A percentile compares a stretch with the other conserved stretches of the same genome.
Evolutionary conservation across 2,329 filamentous ascomycete species (phyloP).

Genomic region (Microdochium paspali): DNA sequence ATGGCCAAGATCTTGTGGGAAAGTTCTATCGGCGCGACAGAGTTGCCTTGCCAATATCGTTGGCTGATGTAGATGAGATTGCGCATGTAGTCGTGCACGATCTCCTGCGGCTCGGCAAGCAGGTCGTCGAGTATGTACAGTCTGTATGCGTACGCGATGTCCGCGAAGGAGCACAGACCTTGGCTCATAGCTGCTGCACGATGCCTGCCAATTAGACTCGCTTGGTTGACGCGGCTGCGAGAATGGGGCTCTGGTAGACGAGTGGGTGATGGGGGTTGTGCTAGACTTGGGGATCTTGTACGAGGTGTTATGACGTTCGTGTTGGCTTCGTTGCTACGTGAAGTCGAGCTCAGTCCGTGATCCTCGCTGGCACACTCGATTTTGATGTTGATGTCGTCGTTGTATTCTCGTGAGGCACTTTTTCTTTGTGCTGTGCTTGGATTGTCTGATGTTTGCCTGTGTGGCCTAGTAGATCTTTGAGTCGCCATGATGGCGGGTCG

Average conservation of each 20-base stretch:
- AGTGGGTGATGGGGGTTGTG: neutral
- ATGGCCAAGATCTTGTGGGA: slow-evolving; percentile 12
- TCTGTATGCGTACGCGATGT: slow-evolving; percentile 14
- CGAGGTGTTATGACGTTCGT: neutral
- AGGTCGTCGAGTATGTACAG: slow-evolving; percentile 16
- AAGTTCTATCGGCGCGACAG: slow-evolving; percentile 13
- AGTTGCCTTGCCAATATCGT: slow-evolving; percentile 13
- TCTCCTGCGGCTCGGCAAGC: slow-evolving; percentile 16
- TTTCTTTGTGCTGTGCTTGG: neutral
- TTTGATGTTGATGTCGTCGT: neutral
- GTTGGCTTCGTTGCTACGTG: neutral
- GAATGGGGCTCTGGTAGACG: no score
- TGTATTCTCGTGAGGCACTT: neutral
- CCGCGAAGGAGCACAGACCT: slow-evolving; percentile 10
- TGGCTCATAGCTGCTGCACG: neutral
- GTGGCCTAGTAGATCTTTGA: neutral
- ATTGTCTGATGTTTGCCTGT: neutral
- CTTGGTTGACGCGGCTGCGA: neutral
- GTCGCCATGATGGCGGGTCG: neutral
- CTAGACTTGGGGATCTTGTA: neutral
- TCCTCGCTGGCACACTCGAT: neutral
- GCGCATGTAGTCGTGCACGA: slow-evolving; percentile 13
- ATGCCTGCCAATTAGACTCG: no score
- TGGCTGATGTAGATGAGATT: slow-evolving; percentile 14
- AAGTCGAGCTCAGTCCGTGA: neutral